Base-by-base conservation (phyloP, 2,329 filamentous ascomycete species). In the Seiridium unicorne region DNA sequence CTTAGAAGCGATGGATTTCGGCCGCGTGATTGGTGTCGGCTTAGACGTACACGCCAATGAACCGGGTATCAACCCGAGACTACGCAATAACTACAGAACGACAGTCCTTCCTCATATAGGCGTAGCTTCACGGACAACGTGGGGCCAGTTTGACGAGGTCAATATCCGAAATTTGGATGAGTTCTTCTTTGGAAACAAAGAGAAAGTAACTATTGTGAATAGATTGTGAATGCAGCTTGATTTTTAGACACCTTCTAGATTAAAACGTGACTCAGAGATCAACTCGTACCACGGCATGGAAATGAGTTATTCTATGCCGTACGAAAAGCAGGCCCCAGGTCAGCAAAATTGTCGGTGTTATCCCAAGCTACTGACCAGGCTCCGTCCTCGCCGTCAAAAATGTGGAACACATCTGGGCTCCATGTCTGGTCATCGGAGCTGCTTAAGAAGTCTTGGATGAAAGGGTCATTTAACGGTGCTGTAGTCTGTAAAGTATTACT, bases 41-140 rank as follows among this genome's bases (percentile, higher is more conserved):
- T 26, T 54, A 8, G 51, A 54, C 36, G 51, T 54, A n/a, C 51
- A 54, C 18, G 34, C 36, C 13, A 54, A 54, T 35, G 51, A 54
- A 8, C 51, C 51, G 32, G 34, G 36, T 8, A 31, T 54, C 34
- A 54, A 42, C 51, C 51, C 34, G 5, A 18, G 26, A 10, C 34
- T 54, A 48, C 60, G 61, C 2, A 63, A 59, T 6, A 70, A 74
- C 64, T 69, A 69, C 59, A 69, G 66, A 56, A 68, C 70, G 5
- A 73, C 73, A 2, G 59, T 75, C 3, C 64, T 71, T 7, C 69
- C 68, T 2, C 70, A 72, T 60, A 67, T 71, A 54, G 70, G 69
- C 18, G 69, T 69, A 1, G 68, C 66, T 51, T 70, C 68, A 31
- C 61, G 60, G 11, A 69, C 69, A 3, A 71, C 65, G 47, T 71